phyloP scores from a whole-genome alignment of 768 basidiomycete genomes.

The Peribolospora baueri region DNA sequence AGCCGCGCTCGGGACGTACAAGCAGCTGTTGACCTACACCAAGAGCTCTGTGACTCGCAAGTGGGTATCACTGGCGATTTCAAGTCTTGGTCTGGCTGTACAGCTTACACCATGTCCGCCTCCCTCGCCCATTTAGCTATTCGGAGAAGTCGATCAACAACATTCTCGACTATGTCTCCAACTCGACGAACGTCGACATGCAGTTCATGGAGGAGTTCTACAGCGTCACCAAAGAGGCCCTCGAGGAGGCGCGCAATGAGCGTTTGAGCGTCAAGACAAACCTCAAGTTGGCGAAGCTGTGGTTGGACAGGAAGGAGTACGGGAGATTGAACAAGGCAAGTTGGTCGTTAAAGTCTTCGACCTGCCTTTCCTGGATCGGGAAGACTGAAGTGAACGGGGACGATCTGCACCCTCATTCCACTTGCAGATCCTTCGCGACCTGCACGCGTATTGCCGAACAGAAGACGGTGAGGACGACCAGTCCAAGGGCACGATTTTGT shows the following conservation, averaged over 20 bases:
- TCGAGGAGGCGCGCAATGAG: conserved; percentile 94
- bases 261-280: conserved; percentile 86
- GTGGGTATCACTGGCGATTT: background rate
- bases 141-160: conserved; percentile 98
- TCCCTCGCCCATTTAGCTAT: conserved; percentile 22
- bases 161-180: conserved; percentile 71
- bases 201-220: conserved; percentile 86
- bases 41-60: conserved; percentile 87
- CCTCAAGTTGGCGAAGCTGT: conserved; percentile 84
- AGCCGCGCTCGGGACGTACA: conserved; percentile 69
- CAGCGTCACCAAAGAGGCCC: conserved; percentile 64
- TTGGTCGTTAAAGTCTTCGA: background rate
- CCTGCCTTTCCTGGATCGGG: background rate
- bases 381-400: background rate
- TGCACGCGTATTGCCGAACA: conserved; percentile 34
- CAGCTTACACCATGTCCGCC: background rate
- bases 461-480: conserved; percentile 69
- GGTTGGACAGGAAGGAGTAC: conserved; percentile 88
- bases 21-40: conserved; percentile 66
- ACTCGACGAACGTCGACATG: conserved; percentile 26
- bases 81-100: background rate
- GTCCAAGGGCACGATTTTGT: conserved; percentile 61
- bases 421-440: conserved; percentile 6
- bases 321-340: conserved; percentile 50
- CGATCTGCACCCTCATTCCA: background rate